phyloP scores from a whole-genome alignment of 2,329 filamentous ascomycete genomes.

The Talaromyces funiculosus region DNA sequence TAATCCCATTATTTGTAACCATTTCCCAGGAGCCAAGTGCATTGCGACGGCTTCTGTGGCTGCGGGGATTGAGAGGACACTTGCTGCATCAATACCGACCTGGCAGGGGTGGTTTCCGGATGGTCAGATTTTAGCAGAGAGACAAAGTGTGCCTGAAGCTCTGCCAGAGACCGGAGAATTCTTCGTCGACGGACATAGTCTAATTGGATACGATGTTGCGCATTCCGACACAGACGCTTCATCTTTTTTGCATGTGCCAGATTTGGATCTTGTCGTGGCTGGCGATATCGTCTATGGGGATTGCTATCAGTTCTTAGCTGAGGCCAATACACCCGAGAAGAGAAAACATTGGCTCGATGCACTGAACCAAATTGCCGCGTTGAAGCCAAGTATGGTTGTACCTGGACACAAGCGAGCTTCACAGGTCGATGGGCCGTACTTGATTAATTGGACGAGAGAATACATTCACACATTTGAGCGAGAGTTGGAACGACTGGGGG shows the following conservation, averaged over 20 bases:
- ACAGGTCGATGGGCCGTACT: conserved; percentile 25
- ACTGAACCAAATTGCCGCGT: conserved; percentile 27
- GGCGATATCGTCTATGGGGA: conserved; percentile 39
- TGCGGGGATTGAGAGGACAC: conserved; percentile 18
- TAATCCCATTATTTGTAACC: conserved; percentile 22
- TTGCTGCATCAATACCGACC: background rate
- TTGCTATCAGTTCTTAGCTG: conserved; percentile 31
- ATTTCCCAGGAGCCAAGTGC: conserved; percentile 22
- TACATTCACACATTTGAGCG: conserved; percentile 24
- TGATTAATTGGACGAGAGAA: conserved; percentile 21
- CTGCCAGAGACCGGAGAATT: background rate
- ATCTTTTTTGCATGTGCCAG: conserved; percentile 33
- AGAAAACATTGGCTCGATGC: conserved; percentile 30
- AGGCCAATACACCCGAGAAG: conserved; percentile 28
- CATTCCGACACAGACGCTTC: conserved; percentile 27
- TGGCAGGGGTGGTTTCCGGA: conserved; percentile 5
- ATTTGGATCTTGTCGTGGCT: conserved; percentile 30
- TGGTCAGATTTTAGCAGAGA: background rate
- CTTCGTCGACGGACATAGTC: conserved; percentile 14
- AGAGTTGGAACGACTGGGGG: background rate
- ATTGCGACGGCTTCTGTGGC: conserved; percentile 20
- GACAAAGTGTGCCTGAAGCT: background rate
- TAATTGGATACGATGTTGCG: conserved; percentile 22
- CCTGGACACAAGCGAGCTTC: conserved; percentile 26
- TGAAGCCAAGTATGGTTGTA: conserved; percentile 30